Evolutionary conservation across 208 protist genomes (phyloP), one percentile per base, ranked within the genome.

Genomic region (Leishmania turanica): DNA sequence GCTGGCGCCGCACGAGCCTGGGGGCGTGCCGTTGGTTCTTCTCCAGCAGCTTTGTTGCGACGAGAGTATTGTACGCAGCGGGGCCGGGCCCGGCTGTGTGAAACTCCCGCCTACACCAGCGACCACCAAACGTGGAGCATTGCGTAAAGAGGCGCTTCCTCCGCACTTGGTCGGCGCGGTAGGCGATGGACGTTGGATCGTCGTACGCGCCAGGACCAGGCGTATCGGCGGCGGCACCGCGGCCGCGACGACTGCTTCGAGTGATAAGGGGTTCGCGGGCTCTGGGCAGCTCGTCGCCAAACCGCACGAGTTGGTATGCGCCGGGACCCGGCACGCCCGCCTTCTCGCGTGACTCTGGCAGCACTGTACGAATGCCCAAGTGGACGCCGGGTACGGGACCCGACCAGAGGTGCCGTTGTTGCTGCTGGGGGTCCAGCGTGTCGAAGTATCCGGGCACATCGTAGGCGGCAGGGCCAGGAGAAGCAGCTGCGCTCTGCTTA

Each of bases 161-260:
- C 64, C 60, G 45, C 4, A 80, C 37, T 47, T 83, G 68, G 19
- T 78, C 73, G 24, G 85, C 78, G 66, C 94, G 89, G 54, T 87
- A 80, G 58, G 87, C 84, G 83, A 96, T 96, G 34, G 90, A 94
- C 65, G 89, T 90, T 24, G 90, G 91, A 87, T 95, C 94, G 64
- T 90, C 87, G 85, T 97, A 97, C 74, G 87, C 87, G 47, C 92
- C 92, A 13, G 92, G 94, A 40, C 88, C 82, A 45, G 84, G 82
- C 5, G 79, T 75, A 62, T 64, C 40, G 13, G 81, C 72, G 45
- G 15, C 53, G 34, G n/a, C 53, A 31, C 66, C 49, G 27, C 66
- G n/a, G 45, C 58, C 68, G 6, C 70, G 71, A 34, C 74, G 72
- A 69, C 81, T 87, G 17, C 79, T 75, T 31, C 85, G 85, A 40